Conservation (phyloP, 1,139 yeast species). For the Yamadazyma dushanensis region DNA sequence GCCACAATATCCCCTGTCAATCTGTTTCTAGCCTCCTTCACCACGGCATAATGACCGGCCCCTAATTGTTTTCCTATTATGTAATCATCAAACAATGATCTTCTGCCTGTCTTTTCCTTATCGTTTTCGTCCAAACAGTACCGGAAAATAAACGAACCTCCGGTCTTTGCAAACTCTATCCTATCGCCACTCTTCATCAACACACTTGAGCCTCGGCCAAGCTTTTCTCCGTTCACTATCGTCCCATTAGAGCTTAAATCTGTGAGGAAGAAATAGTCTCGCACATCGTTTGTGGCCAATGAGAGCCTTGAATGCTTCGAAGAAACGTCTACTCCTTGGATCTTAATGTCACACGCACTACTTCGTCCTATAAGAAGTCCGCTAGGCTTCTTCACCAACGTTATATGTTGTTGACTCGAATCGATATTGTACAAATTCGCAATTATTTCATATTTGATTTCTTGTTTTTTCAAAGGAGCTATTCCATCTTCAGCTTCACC, state of each 20-base stretch:
- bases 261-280: constrained; percentile 48
- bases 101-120: constrained; percentile 16
- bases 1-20: constrained; percentile 65
- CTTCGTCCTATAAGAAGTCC: constrained; percentile 58
- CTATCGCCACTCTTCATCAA: constrained; percentile 65
- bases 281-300: constrained; percentile 29
- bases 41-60: constrained; percentile 77
- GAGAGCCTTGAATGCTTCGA: constrained; percentile 62
- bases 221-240: constrained; percentile 55
- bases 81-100: constrained; percentile 60
- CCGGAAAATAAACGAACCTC: constrained; percentile 56
- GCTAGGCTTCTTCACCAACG: constrained; percentile 33
- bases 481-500: constrained; percentile 6
- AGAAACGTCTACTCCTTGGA: constrained; percentile 63
- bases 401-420: constrained; percentile 31
- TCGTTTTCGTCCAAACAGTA: constrained; percentile 30
- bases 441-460: constrained; percentile 20
- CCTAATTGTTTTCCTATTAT: constrained; percentile 64
- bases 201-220: constrained; percentile 49
- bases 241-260: constrained; percentile 72
- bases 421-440: constrained; percentile 37
- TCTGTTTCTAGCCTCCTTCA: constrained; percentile 64
- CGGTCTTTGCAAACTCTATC: constrained; percentile 58
- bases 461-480: constrained; percentile 19
- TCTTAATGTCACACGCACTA: constrained; percentile 56